phyloP scores from a whole-genome alignment of 306 rosid genomes.

The Lathyrus oleraceus region DNA sequence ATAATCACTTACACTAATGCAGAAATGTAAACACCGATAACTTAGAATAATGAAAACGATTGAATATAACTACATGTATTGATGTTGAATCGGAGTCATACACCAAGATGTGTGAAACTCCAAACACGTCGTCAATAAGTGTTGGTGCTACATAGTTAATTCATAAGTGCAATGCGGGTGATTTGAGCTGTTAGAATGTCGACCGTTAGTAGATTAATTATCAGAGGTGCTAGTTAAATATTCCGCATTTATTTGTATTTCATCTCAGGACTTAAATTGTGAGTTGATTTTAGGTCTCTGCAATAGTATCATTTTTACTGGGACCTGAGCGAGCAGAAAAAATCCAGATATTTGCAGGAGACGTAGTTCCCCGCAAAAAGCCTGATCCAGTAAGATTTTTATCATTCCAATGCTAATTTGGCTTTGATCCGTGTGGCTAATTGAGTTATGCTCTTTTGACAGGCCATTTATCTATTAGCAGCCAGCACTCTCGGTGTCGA shows the following conservation, averaged over 20 bases:
- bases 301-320: constrained; percentile 84
- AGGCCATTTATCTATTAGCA: constrained; percentile 90
- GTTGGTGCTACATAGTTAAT: not conserved
- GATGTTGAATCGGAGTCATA: too few species aligned
- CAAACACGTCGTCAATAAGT: too few species aligned
- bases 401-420: constrained; percentile 29
- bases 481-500: constrained; percentile 84
- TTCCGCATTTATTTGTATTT: constrained; percentile 18
- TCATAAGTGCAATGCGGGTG: not conserved
- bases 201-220: constrained; percentile 19
- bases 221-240: constrained; percentile 4
- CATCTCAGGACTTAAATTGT: constrained; percentile 32
- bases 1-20: constrained; percentile 43
- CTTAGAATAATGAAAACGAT: too few species aligned
- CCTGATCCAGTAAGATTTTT: constrained; percentile 83
- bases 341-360: constrained; percentile 94
- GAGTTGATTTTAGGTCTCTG: constrained; percentile 74
- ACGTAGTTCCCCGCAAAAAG: constrained; percentile 96
- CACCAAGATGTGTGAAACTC: too few species aligned
- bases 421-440: constrained; percentile 25
- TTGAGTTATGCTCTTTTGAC: constrained; percentile 41
- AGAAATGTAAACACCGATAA: too few species aligned
- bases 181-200: not conserved
- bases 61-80: too few species aligned
- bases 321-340: constrained; percentile 91